phyloP scores from a whole-genome alignment of 306 rosid species.

The Morella rubra region DNA sequence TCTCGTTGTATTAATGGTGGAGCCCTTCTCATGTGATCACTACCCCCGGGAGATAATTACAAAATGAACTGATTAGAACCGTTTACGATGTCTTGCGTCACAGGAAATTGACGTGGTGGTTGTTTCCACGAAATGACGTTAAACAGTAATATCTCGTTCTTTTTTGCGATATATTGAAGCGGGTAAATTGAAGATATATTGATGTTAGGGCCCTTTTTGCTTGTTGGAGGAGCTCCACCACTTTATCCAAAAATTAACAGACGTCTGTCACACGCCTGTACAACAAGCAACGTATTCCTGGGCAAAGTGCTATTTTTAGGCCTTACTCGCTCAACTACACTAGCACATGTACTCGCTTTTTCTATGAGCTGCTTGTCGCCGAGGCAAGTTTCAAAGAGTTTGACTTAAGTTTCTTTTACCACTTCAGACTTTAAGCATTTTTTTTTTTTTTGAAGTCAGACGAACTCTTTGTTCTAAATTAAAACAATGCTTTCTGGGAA shows the following conservation, averaged over 20 bases:
- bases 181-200: constrained; percentile 7
- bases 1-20: constrained; percentile 24
- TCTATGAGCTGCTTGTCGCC: neutral
- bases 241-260: constrained; percentile 42
- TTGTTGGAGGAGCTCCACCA: neutral
- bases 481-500: too few relatives aligned
- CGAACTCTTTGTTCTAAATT: too few relatives aligned
- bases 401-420: neutral
- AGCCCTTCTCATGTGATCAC: constrained; percentile 40
- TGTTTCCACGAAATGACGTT: constrained; percentile 32
- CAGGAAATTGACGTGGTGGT: constrained; percentile 52
- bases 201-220: constrained; percentile 7
- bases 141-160: neutral
- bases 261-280: constrained; percentile 60
- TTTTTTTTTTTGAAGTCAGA: too few relatives aligned
- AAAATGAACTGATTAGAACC: constrained; percentile 68
- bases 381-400: constrained; percentile 1
- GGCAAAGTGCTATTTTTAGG: neutral
- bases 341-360: constrained; percentile 24
- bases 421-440: neutral
- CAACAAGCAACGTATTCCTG: constrained; percentile 25
- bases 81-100: constrained; percentile 67
- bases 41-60: constrained; percentile 42
- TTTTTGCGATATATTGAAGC: neutral
- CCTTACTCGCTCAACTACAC: constrained; percentile 24